Evolutionary conservation across 2,329 filamentous ascomycete genomes (phyloP).

Genomic region (Teratosphaeria gauchensis): DNA sequence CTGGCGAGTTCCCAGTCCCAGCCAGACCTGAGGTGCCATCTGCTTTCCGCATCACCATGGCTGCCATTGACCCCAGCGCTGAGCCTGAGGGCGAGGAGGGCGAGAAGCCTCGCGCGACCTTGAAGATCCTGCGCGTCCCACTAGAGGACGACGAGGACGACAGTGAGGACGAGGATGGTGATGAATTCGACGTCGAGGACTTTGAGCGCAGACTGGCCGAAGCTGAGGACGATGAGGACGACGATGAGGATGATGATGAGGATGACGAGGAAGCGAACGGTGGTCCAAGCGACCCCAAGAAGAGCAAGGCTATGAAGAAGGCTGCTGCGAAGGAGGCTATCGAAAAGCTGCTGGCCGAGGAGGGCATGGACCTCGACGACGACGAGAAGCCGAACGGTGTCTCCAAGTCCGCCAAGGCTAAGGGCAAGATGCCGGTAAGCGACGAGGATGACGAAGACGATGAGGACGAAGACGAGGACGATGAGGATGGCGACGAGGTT

Average conservation of each 20-base stretch:
- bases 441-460: conserved; percentile 43
- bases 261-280: conserved; percentile 72
- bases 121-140: conserved; percentile 78
- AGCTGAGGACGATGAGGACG: conserved; percentile 41
- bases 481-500: conserved; percentile 52
- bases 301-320: conserved; percentile 78
- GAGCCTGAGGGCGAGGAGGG: conserved; percentile 38
- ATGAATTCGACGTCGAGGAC: conserved; percentile 42
- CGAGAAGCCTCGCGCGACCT: conserved; percentile 62
- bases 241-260: conserved; percentile 41
- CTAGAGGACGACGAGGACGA: conserved; percentile 53
- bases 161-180: conserved; percentile 54
- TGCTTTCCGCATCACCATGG: conserved; percentile 96
- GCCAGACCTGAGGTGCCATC: conserved; percentile 71
- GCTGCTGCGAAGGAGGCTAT: conserved; percentile 70
- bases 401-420: conserved; percentile 55
- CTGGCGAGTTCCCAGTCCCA: conserved; percentile 68
- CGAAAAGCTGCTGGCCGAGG: conserved; percentile 49
- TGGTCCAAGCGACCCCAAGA: conserved; percentile 82
- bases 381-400: conserved; percentile 49
- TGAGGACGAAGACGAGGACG: conserved; percentile 45
- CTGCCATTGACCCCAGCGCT: conserved; percentile 85
- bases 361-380: conserved; percentile 65
- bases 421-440: conserved; percentile 52
- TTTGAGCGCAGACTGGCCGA: conserved; percentile 43